A percentile compares a stretch with the other conserved stretches of the same genome.
Evolutionary conservation across 345 rosid species (phyloP).

Genomic region (Atalantia buxifolia): DNA sequence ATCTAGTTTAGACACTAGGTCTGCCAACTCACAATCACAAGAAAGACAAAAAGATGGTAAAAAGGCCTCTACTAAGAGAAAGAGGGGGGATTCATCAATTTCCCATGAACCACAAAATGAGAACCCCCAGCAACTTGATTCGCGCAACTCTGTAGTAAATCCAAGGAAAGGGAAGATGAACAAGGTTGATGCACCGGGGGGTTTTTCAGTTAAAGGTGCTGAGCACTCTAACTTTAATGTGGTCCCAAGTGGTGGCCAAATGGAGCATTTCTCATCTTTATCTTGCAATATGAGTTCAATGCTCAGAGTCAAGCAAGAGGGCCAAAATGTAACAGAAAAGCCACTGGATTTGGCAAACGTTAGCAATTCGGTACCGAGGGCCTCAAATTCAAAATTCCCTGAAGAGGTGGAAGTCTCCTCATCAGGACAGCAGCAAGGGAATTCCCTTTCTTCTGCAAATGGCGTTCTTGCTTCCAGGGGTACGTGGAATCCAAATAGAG

Average conservation of each 20-base stretch:
- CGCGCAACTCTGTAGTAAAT: conserved; percentile 31
- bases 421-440: conserved; percentile 40
- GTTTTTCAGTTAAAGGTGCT: conserved; percentile 38
- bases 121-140: conserved; percentile 49
- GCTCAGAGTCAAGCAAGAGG: conserved; percentile 25
- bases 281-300: conserved; percentile 26
- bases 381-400: conserved; percentile 24
- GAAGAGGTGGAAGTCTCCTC: conserved; percentile 49
- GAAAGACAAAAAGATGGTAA: conserved; percentile 66
- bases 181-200: conserved; percentile 56
- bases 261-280: conserved; percentile 29
- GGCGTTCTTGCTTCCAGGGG: conserved; percentile 39
- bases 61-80: conserved; percentile 66
- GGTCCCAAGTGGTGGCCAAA: conserved; percentile 34
- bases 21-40: conserved; percentile 82
- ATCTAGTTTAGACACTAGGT: conserved; percentile 82
- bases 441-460: conserved; percentile 26
- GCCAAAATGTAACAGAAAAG: conserved; percentile 23
- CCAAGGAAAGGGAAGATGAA: conserved; percentile 59
- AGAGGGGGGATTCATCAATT: conserved; percentile 66
- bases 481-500: conserved; percentile 43
- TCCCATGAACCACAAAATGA: conserved; percentile 50
- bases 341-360: conserved; percentile 21
- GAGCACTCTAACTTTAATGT: conserved; percentile 32
- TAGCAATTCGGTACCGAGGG: conserved; percentile 16